A percentile compares a stretch with the other conserved stretches of the same genome.
Conservation (phyloP, 306 rosid genomes). For the Prunus kanzakura region DNA sequence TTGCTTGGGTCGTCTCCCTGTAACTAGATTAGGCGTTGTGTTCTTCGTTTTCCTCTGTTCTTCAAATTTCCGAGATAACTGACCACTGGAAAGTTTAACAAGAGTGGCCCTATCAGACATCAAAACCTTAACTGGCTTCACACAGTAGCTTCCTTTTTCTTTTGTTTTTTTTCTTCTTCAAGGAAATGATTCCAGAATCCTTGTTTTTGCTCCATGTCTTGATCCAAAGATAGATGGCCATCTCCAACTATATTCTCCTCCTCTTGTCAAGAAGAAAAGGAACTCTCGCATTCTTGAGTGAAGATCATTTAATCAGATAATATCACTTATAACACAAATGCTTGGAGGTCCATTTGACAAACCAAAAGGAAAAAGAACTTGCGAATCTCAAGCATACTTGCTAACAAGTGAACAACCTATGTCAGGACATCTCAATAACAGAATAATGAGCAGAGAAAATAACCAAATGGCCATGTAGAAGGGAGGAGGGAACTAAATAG, state of each 20-base stretch:
- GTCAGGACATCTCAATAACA: background rate
- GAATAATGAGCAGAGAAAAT: background rate
- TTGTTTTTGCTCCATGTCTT: background rate
- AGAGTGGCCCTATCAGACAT: background rate
- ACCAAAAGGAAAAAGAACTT: too few relatives aligned
- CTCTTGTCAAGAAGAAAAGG: background rate
- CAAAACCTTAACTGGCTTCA: background rate
- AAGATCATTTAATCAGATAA: background rate
- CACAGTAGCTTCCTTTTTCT: background rate
- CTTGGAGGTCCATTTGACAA: background rate
- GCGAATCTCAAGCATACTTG: background rate
- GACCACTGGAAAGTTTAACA: background rate
- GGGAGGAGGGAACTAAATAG: background rate
- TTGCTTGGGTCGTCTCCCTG: background rate
- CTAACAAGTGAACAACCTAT: background rate
- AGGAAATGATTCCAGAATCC: background rate
- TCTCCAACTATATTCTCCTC: background rate
- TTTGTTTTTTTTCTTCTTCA: background rate
- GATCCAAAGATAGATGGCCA: background rate
- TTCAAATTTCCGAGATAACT: background rate
- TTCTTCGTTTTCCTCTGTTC: background rate
- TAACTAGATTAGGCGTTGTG: background rate
- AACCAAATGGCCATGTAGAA: background rate
- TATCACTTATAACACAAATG: background rate
- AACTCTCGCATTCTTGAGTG: background rate